phyloP scores from a whole-genome alignment of 192 early-diverging fungal species.

The Helicostylum pulchrum region DNA sequence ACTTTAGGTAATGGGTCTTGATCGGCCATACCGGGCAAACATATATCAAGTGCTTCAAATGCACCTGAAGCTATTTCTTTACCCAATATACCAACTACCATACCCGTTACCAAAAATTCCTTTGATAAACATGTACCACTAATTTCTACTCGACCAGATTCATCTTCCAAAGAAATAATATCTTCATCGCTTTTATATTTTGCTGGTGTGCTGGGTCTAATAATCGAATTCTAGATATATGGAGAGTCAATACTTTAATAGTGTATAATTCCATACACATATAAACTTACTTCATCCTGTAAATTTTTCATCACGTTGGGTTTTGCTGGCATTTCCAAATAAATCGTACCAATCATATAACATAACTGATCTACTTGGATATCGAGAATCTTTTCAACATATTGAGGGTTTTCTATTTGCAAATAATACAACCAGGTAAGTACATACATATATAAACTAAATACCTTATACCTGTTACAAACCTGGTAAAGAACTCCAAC shows the following conservation, averaged over 20 bases:
- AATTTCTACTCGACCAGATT: constrained; percentile 84
- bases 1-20: constrained; percentile 42
- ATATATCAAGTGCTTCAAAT: constrained; percentile 84
- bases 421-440: not conserved
- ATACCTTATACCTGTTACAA: not conserved
- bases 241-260: not conserved
- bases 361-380: constrained; percentile 59
- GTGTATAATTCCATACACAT: not conserved
- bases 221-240: constrained; percentile 55
- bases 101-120: constrained; percentile 72
- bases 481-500: constrained; percentile 50
- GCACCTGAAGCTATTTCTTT: constrained; percentile 69
- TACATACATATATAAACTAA: not conserved
- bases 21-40: constrained; percentile 63
- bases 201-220: constrained; percentile 53
- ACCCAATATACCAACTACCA: constrained; percentile 78
- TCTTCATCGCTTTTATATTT: constrained; percentile 70
- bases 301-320: constrained; percentile 91
- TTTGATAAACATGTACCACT: constrained; percentile 54
- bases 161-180: constrained; percentile 79
- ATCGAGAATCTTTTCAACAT: constrained; percentile 70
- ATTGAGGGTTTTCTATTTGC: constrained; percentile 30
- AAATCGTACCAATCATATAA: constrained; percentile 85
- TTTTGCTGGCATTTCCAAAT: constrained; percentile 81
- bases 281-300: constrained; percentile 66